These are phyloP conservation scores for Trichoderma erinaceum DNA, from an alignment of 495 filamentous ascomycete species.

Conservation along the genomic window DNA sequence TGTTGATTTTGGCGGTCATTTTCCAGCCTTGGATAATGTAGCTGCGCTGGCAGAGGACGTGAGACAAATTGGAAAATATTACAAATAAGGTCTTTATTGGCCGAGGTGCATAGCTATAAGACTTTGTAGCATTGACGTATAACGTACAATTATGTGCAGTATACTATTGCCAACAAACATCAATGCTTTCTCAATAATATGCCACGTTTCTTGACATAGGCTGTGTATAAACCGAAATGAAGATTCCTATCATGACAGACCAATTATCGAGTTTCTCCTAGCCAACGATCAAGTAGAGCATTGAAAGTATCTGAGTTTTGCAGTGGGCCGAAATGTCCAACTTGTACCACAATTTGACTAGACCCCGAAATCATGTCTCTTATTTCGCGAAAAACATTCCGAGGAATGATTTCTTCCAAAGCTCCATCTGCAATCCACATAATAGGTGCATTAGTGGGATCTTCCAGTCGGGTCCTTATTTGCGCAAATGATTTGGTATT, in stretches of 20 bases:
- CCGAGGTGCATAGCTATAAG: too few relatives aligned
- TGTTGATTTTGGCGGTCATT: slow-evolving; percentile 25
- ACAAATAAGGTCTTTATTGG: too few relatives aligned
- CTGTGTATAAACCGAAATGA: too few relatives aligned
- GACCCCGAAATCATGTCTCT: neutral
- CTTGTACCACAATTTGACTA: neutral
- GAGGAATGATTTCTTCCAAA: neutral
- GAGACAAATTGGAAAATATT: slow-evolving; percentile 16
- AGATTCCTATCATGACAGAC: too few relatives aligned
- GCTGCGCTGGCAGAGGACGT: slow-evolving; percentile 19
- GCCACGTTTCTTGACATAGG: too few relatives aligned
- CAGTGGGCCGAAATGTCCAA: slow-evolving; percentile 1
- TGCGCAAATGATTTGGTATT: neutral
- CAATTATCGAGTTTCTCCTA: neutral
- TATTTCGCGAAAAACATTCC: neutral
- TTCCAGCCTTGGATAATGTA: slow-evolving; percentile 24
- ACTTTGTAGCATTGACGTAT: too few relatives aligned
- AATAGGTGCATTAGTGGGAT: neutral
- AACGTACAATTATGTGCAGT: too few relatives aligned
- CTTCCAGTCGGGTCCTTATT: neutral
- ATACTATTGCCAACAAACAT: too few relatives aligned
- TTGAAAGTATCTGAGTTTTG: neutral
- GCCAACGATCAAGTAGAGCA: neutral
- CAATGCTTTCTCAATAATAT: too few relatives aligned
- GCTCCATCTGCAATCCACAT: neutral